Conservation (phyloP, 495 filamentous ascomycete species). For the Xylona heveae region DNA sequence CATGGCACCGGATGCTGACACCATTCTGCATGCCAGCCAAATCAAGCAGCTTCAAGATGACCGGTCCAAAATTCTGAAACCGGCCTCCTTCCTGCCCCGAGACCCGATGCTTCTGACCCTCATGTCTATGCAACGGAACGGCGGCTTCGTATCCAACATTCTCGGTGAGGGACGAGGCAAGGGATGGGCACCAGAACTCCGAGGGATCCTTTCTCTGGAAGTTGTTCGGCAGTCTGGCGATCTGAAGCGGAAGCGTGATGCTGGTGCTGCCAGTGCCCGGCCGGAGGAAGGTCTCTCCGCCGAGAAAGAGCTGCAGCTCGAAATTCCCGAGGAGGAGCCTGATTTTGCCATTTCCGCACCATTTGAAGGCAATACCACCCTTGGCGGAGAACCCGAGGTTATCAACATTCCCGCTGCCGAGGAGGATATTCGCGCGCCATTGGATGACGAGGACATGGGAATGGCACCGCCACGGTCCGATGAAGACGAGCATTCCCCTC, state of each 20-base stretch:
- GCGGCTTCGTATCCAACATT: slow-evolving; percentile 64
- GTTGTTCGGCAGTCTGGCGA: slow-evolving; percentile 55
- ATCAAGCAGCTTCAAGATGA: slow-evolving; percentile 67
- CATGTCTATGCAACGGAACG: slow-evolving; percentile 76
- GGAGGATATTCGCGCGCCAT: slow-evolving; percentile 18
- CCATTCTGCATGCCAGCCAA: slow-evolving; percentile 29
- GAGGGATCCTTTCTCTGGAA: slow-evolving; percentile 64
- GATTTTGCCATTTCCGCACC: too few relatives aligned
- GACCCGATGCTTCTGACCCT: slow-evolving; percentile 70
- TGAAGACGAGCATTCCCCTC: slow-evolving; percentile 9
- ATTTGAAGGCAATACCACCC: slow-evolving; percentile 27
- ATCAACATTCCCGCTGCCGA: slow-evolving; percentile 46
- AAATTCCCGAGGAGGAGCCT: slow-evolving; percentile 35
- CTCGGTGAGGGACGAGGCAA: slow-evolving; percentile 56
- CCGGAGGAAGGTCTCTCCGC: slow-evolving; percentile 30
- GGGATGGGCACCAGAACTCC: slow-evolving; percentile 79
- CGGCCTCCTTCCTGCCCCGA: slow-evolving; percentile 56
- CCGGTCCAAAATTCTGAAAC: slow-evolving; percentile 59
- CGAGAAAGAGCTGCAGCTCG: slow-evolving; percentile 44
- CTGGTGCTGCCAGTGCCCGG: slow-evolving; percentile 59
- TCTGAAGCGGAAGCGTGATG: slow-evolving; percentile 85
- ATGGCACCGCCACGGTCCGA: slow-evolving; percentile 13
- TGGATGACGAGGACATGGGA: slow-evolving; percentile 29
- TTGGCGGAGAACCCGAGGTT: slow-evolving; percentile 24
- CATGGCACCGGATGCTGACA: slow-evolving; percentile 44